These are phyloP conservation scores for Camellia granthamiana DNA, from an alignment of 148 eudicot genomes.

Conservation along the genomic window DNA sequence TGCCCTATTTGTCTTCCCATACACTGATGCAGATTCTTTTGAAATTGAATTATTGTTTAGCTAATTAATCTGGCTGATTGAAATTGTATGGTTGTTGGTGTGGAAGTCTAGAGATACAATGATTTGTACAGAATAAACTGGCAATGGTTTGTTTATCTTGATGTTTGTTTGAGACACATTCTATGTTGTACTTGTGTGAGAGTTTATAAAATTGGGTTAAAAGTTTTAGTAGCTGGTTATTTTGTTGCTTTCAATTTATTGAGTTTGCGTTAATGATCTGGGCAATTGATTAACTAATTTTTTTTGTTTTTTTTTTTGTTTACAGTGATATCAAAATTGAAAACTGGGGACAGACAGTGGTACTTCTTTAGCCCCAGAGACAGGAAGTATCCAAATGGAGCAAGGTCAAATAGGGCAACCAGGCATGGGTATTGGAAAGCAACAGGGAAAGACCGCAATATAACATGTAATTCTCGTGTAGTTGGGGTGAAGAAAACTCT, in stretches of 20 bases:
- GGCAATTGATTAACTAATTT: conserved; percentile 9
- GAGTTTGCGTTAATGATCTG: not conserved
- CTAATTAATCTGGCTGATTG: conserved; percentile 1
- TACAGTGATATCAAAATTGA: conserved; percentile 51
- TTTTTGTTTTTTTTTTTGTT: conserved; percentile 14
- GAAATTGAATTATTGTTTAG: not conserved
- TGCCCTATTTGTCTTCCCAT: not conserved
- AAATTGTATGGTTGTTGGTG: conserved; percentile 30
- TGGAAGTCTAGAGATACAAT: not conserved
- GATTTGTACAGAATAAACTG: not conserved
- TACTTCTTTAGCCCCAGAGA: conserved; percentile 93
- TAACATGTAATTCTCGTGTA: conserved; percentile 49
- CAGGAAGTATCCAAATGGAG: conserved; percentile 86
- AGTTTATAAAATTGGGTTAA: not conserved
- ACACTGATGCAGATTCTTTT: not conserved
- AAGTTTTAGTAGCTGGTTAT: not conserved
- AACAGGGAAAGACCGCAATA: conserved; percentile 85
- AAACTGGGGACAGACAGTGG: conserved; percentile 91
- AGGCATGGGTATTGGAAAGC: conserved; percentile 93
- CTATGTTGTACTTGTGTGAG: not conserved
- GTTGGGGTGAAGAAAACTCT: conserved; percentile 93
- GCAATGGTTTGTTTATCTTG: not conserved
- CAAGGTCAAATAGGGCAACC: conserved; percentile 80
- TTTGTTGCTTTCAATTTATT: conserved; percentile 6
- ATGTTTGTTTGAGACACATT: not conserved